Conservation (phyloP, 257 asterid species). For the Orobanche coerulescens region DNA sequence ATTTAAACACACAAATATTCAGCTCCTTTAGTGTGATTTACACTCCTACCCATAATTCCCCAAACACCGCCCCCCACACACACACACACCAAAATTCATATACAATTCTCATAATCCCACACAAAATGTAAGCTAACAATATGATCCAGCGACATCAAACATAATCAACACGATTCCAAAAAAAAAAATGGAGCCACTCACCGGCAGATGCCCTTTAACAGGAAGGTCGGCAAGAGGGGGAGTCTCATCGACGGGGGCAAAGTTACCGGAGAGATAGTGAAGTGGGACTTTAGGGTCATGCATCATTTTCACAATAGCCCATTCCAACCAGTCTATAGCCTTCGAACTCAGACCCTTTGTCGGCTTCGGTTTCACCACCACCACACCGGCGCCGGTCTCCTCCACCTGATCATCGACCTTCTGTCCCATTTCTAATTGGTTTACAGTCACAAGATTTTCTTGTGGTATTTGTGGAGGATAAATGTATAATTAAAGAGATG, state of each 20-base stretch:
- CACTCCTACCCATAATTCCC: too few species aligned
- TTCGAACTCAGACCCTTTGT: slow-evolving; percentile 48
- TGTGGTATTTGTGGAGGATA: not conserved
- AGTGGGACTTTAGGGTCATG: slow-evolving; percentile 57
- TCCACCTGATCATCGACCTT: slow-evolving; percentile 27
- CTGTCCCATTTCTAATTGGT: slow-evolving; percentile 31
- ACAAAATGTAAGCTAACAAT: too few species aligned
- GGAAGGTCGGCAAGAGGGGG: slow-evolving; percentile 68
- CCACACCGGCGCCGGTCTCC: slow-evolving; percentile 35
- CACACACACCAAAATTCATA: not conserved
- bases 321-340: slow-evolving; percentile 71
- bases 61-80: too few species aligned
- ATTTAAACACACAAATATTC: too few species aligned
- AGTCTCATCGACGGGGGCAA: slow-evolving; percentile 83
- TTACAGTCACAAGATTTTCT: too few species aligned
- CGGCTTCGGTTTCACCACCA: slow-evolving; percentile 75
- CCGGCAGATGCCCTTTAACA: slow-evolving; percentile 70
- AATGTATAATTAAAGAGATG: not conserved
- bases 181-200: slow-evolving; percentile 24
- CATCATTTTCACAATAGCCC: slow-evolving; percentile 61
- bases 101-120: not conserved
- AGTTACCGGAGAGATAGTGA: slow-evolving; percentile 71
- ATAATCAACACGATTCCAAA: not conserved
- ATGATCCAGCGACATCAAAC: too few species aligned
- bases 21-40: too few species aligned